A percentile compares a stretch with the other conserved stretches of the same genome.
These are phyloP conservation scores for Neonectria neomacrospora DNA, from an alignment of 2,329 filamentous ascomycete species.

Conservation along the genomic window DNA sequence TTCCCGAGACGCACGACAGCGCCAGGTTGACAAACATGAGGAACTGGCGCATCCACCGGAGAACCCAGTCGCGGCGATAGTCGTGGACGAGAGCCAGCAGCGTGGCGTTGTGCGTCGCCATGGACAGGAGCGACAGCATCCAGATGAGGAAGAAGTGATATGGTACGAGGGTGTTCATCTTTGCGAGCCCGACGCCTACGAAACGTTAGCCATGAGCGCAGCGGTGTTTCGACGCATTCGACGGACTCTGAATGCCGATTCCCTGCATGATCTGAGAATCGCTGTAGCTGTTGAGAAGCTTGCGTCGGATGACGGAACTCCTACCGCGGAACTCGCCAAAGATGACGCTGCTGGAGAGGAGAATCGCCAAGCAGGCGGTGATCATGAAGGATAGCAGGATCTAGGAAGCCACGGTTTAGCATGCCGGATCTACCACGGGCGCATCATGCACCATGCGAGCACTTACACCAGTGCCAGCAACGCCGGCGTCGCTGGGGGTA, in stretches of 20 bases:
- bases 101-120: slow-evolving; percentile 72
- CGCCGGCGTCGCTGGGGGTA: slow-evolving; percentile 65
- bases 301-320: slow-evolving; percentile 66
- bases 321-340: slow-evolving; percentile 62
- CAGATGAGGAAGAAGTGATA: slow-evolving; percentile 80
- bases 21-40: slow-evolving; percentile 74
- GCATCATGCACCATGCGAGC: slow-evolving; percentile 49
- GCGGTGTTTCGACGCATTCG: not conserved
- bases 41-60: slow-evolving; percentile 72
- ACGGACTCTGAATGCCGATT: slow-evolving; percentile 70
- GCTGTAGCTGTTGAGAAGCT: slow-evolving; percentile 72
- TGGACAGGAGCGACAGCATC: slow-evolving; percentile 73
- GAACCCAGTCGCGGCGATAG: slow-evolving; percentile 73
- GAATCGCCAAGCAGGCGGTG: slow-evolving; percentile 67
- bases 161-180: slow-evolving; percentile 66
- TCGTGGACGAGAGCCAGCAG: slow-evolving; percentile 73
- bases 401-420: slow-evolving; percentile 31
- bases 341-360: slow-evolving; percentile 66
- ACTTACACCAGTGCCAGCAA: slow-evolving; percentile 62
- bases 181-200: slow-evolving; percentile 65
- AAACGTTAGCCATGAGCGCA: slow-evolving; percentile 3
- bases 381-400: slow-evolving; percentile 72
- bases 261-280: slow-evolving; percentile 77
- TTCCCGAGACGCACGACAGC: slow-evolving; percentile 65
- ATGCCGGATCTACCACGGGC: not conserved